phyloP scores from a whole-genome alignment of 2,329 filamentous ascomycete species.

The Arachnomyces sp. region DNA sequence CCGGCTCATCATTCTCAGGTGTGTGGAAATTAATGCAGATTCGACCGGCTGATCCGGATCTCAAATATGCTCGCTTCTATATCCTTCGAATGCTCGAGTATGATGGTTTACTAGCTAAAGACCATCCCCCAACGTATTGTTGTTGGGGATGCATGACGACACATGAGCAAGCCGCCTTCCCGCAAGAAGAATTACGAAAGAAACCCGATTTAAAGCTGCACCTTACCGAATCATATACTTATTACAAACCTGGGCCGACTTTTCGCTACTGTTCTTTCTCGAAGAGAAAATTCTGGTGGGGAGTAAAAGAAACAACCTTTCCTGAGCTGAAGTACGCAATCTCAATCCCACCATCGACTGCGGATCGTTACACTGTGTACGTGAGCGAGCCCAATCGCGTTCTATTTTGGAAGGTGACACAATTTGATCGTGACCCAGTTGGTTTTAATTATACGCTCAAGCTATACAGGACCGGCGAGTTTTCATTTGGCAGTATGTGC shows the following conservation, averaged over 20 bases:
- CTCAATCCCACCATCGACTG: not conserved
- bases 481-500: not conserved
- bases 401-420: not conserved
- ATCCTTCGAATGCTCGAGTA: constrained; percentile 2
- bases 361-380: not conserved
- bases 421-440: not conserved
- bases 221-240: no score
- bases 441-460: not conserved
- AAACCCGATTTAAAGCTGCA: not conserved
- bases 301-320: no score
- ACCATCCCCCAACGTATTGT: constrained; percentile 1
- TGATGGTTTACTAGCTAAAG: not conserved
- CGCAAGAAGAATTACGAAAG: not conserved
- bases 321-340: not conserved
- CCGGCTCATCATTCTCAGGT: not conserved
- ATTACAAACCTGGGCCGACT: not conserved
- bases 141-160: no score
- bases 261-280: not conserved
- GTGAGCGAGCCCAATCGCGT: not conserved
- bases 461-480: no score
- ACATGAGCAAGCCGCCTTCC: constrained; percentile 1
- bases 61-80: not conserved
- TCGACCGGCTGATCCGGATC: not conserved
- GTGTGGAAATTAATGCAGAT: constrained; percentile 1
- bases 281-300: not conserved